These are phyloP conservation scores for Diatrype stigma DNA, from an alignment of 2,329 filamentous ascomycete genomes.

Conservation along the genomic window DNA sequence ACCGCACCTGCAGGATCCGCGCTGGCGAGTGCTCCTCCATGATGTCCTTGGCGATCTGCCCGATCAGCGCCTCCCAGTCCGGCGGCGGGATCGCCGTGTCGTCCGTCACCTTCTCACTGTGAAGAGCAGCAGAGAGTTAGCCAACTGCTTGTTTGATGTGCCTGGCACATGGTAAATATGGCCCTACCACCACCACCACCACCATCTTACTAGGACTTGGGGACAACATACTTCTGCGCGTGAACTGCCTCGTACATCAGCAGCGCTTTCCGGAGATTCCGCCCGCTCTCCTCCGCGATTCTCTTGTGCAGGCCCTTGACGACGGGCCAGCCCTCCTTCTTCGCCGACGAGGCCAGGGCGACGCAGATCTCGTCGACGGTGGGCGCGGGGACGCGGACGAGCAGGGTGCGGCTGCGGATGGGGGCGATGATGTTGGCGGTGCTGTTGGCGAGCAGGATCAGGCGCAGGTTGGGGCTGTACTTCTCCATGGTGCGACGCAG, in stretches of 20 bases:
- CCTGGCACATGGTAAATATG: no score
- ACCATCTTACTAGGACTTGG: no score
- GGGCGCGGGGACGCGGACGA: slow-evolving; percentile 88
- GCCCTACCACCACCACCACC: no score
- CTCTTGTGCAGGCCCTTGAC: slow-evolving; percentile 72
- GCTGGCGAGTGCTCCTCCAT: slow-evolving; percentile 89
- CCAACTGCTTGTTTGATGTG: slow-evolving; percentile 5
- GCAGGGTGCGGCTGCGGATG: slow-evolving; percentile 84
- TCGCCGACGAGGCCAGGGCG: slow-evolving; percentile 66
- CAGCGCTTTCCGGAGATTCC: slow-evolving; percentile 84
- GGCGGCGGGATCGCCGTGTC: slow-evolving; percentile 87
- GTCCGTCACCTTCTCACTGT: slow-evolving; percentile 84
- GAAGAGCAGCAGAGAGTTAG: slow-evolving; percentile 26
- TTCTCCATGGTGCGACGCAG: slow-evolving; percentile 97
- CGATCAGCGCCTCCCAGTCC: slow-evolving; percentile 92
- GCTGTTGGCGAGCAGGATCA: slow-evolving; percentile 91
- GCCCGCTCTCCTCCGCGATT: slow-evolving; percentile 84
- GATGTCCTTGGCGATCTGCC: slow-evolving; percentile 87
- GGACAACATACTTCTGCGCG: slow-evolving; percentile 79
- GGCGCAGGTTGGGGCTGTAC: slow-evolving; percentile 88
- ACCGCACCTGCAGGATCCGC: slow-evolving; percentile 79
- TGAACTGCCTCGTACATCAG: slow-evolving; percentile 97
- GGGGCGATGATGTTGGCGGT: slow-evolving; percentile 99
- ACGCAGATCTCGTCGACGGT: slow-evolving; percentile 78
- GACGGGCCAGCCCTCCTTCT: slow-evolving; percentile 79